Conservation (phyloP, 1,284 basidiomycete species). For the Coniferiporia sulphurascens region DNA sequence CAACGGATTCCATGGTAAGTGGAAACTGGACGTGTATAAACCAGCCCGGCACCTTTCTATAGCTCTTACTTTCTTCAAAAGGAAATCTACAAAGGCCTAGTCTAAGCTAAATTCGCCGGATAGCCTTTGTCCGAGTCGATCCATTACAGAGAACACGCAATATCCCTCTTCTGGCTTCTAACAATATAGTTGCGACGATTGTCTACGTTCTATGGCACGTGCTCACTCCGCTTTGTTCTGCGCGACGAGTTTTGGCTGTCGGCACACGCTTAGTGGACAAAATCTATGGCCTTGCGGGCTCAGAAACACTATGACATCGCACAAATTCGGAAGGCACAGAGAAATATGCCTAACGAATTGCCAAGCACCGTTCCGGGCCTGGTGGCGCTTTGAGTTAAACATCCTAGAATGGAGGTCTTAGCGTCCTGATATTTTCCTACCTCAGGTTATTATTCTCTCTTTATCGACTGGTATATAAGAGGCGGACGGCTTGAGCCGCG, state of each 20-base stretch:
- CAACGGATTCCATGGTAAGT: too few species aligned
- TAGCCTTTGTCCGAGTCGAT: too few species aligned
- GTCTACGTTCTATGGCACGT: neutral
- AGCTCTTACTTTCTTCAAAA: too few species aligned
- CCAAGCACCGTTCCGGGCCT: neutral
- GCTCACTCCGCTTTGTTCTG: neutral
- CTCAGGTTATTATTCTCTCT: neutral
- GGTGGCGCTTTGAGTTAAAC: neutral
- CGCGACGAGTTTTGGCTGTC: neutral
- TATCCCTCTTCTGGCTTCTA: too few species aligned
- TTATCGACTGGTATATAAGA: neutral
- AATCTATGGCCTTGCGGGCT: neutral
- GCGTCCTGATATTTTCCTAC: neutral
- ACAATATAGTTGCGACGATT: neutral
- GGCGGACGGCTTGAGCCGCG: neutral
- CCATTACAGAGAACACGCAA: too few species aligned
- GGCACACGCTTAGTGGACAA: neutral
- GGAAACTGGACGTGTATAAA: too few species aligned
- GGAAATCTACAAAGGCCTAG: too few species aligned
- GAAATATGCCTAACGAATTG: neutral
- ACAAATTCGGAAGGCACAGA: neutral
- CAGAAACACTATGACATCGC: neutral
- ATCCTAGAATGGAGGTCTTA: neutral
- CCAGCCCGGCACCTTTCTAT: too few species aligned
- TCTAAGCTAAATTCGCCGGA: too few species aligned